Evolutionary conservation across 139 green algal genomes (phyloP), one percentile per base, ranked within the genome.

Genomic region (Volvox africanus): DNA sequence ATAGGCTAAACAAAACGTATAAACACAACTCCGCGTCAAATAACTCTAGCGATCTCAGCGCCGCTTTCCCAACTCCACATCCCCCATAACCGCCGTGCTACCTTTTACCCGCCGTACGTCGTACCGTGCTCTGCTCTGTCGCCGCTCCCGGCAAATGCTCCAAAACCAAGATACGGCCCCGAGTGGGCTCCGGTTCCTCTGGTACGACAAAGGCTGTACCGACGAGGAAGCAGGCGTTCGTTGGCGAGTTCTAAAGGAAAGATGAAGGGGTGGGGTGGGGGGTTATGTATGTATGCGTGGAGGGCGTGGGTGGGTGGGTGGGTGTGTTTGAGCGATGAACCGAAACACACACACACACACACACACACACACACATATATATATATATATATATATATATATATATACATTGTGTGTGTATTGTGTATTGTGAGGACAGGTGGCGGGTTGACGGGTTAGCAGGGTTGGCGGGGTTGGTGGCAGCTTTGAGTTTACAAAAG

Each of bases 101-200:
- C 44, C 44, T 9, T 14, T 55, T 55, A 5, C 44, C n/a, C n/a
- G n/a, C n/a, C 44, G 44, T 55, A 55, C 44, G 44, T 55, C 61
- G 17, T 65, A 78, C 82, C 62, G 35, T 36, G 62, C 62, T 79
- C 62, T 78, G 82, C 62, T 35, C 84, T 24, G 55, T 22, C 36
- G 20, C 69, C 22, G 69, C 21, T 17, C 36, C 67, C 30, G 84
- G 68, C 0, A 65, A 21, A 73, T 92, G 93, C 61, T 88, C 80
- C 92, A 96, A 90, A 75, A 97, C 89, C 76, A 96, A 71, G 37
- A 96, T 62, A 18, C 91, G 91, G 14, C 95, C 95, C 92, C 96
- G 96, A 33, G 91, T 95, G n/a, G 98, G 97, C 92, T 99, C 98
- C 0, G 86, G 24, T 91, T 99, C 98, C 0, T 97, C 94, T 0